Evolutionary conservation across 1,139 yeast genomes (phyloP).

Genomic region (Protomyces inouyei): DNA sequence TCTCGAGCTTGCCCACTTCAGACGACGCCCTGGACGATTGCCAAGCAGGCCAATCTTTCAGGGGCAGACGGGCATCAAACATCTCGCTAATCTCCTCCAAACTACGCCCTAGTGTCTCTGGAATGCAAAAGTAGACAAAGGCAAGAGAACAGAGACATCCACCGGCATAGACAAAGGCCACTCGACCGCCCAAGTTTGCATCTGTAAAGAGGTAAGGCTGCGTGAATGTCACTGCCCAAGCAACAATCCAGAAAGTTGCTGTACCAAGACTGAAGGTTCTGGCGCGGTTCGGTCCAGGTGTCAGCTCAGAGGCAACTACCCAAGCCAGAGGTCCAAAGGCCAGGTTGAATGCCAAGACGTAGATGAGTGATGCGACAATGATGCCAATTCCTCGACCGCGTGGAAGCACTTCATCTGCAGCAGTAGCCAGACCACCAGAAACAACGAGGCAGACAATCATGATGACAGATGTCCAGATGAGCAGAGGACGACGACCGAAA

Average conservation of each 20-base stretch:
- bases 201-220: constrained; percentile 50
- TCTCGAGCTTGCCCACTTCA: background rate
- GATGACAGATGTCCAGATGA: constrained; percentile 58
- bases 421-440: constrained; percentile 42
- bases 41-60: constrained; percentile 13
- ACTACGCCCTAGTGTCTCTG: constrained; percentile 66
- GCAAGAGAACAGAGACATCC: constrained; percentile 46
- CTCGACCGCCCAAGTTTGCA: constrained; percentile 36
- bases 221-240: constrained; percentile 45
- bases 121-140: constrained; percentile 61
- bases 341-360: constrained; percentile 75
- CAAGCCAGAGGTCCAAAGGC: constrained; percentile 86
- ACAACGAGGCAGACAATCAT: constrained; percentile 63
- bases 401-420: constrained; percentile 35
- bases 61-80: constrained; percentile 34
- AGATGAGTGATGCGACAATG: constrained; percentile 69
- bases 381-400: constrained; percentile 15
- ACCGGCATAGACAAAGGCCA: constrained; percentile 71
- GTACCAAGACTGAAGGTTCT: constrained; percentile 44
- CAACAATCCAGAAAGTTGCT: constrained; percentile 42
- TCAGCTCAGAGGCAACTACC: constrained; percentile 71
- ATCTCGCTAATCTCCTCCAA: constrained; percentile 65
- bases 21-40: background rate
- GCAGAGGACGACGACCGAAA: constrained; percentile 63
- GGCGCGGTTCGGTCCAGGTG: constrained; percentile 53